Base-by-base conservation (phyloP, 2,329 filamentous ascomycete genomes). In the Xylariales sp. region DNA sequence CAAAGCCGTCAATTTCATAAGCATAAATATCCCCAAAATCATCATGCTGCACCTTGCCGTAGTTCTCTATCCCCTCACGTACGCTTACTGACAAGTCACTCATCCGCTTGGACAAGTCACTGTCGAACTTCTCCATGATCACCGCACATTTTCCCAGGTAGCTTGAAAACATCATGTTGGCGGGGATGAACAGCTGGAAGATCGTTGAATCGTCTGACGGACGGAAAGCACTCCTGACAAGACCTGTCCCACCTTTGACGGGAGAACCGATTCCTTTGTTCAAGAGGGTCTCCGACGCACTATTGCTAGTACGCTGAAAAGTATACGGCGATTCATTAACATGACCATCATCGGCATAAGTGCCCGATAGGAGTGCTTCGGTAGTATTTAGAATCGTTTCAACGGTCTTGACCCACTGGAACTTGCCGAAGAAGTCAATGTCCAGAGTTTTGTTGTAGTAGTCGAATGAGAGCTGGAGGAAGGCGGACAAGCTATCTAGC, bases 191-290 rank as follows among this genome's bases (percentile, higher is more conserved):
- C 61, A 89, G 91, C 57, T 91, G 88, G 46, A 88, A 82, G 28
- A 87, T 85, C 1, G 86, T 88, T 11, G 88, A 80, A 60, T 96
- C 91, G 60, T 97, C 91, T 44, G 86, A 91, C 0, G 90, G 91
- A 1, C 91, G 78, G 69, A 96, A 96, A 21, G 89, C 88, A 50
- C 86, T 90, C 41, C 91, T 79, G 31, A 96, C 77, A 38, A 96
- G 75, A 0, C 88, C 88, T 2, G 88, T 93, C 20, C 78, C 79
- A 21, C 78, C 79, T 40, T 80, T 84, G 2, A 95, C 76, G 0
- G 91, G 91, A 51, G 88, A 90, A 14, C 89, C 90, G 21, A 82
- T 69, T 7, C 91, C 91, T 7, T 71, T 70, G 44, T 96, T 83
- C 43, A 73, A 78, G 3, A 95, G 74, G 0, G 89, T 95, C 58